Evolutionary conservation across 78 protist genomes (phyloP).

Genomic region (Planoprotostelium fungivorum): DNA sequence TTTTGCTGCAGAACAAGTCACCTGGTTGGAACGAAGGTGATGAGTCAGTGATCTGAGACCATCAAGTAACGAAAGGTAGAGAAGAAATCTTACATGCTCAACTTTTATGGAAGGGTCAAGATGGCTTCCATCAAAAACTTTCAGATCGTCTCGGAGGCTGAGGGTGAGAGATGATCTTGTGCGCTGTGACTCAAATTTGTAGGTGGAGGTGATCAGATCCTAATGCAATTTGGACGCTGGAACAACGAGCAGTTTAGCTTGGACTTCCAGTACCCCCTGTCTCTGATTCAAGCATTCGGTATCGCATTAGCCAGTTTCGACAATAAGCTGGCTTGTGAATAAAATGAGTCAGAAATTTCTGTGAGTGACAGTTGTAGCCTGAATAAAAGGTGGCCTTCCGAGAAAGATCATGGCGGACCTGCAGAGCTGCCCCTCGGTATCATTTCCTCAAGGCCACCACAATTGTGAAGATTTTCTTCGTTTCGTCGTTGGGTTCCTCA

Average conservation of each 20-base stretch:
- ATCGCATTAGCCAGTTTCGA: conserved; percentile 48
- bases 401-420: too few species aligned
- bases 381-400: too few species aligned
- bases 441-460: too few species aligned
- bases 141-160: conserved; percentile 45
- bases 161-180: neutral
- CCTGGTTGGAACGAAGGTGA: conserved; percentile 56
- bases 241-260: conserved; percentile 33
- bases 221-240: conserved; percentile 61
- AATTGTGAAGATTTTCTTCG: too few species aligned
- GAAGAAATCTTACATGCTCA: conserved; percentile 67
- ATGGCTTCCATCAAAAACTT: conserved; percentile 82
- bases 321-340: conserved; percentile 63
- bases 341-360: too few species aligned
- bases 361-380: too few species aligned
- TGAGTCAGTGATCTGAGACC: neutral
- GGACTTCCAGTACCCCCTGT: conserved; percentile 56
- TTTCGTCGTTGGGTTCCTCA: neutral
- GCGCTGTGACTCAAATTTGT: neutral
- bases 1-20: conserved; percentile 20
- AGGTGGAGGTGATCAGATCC: conserved; percentile 1
- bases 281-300: conserved; percentile 52
- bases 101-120: conserved; percentile 77
- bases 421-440: too few species aligned
- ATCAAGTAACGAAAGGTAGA: neutral